These are phyloP conservation scores for Colletotrichum sp. DNA, from an alignment of 2,329 filamentous ascomycete species.

Conservation along the genomic window DNA sequence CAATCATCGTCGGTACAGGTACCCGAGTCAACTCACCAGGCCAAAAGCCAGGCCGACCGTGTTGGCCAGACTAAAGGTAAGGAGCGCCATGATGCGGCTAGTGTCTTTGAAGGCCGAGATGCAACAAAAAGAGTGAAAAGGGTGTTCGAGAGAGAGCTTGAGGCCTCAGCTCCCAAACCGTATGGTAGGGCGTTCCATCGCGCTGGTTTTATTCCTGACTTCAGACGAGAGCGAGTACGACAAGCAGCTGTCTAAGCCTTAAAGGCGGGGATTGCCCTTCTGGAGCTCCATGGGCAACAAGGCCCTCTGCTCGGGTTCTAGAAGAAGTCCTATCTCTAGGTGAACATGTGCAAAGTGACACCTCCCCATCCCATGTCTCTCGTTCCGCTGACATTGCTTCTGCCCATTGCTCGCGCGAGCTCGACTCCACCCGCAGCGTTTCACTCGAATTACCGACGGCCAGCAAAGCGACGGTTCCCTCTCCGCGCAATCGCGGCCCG, in stretches of 20 bases:
- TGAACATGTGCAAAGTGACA: not conserved
- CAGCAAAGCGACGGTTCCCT: not conserved
- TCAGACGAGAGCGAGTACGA: conserved; percentile 6
- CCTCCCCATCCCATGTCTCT: not conserved
- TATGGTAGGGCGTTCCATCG: not conserved
- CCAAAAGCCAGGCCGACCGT: not conserved
- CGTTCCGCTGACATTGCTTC: not conserved
- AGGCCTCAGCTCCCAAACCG: not conserved
- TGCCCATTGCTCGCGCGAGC: not conserved
- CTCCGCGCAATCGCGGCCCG: not conserved
- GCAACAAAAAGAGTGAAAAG: not conserved
- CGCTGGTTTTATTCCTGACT: not conserved
- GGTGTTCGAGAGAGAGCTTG: not conserved
- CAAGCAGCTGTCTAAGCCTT: not conserved
- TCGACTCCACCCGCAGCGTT: not conserved
- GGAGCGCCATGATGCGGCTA: not conserved
- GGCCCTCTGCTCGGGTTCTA: not conserved
- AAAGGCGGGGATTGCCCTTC: not conserved
- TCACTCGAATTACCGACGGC: not conserved
- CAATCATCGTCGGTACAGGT: not conserved
- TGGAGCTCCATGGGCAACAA: not conserved
- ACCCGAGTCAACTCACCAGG: not conserved
- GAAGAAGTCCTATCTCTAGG: not conserved
- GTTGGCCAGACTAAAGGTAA: not conserved
- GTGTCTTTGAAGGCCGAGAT: not conserved